A percentile compares a stretch with the other conserved stretches of the same genome.
Evolutionary conservation across 805 yeast genomes (phyloP).

Genomic region (Candida suzukii): DNA sequence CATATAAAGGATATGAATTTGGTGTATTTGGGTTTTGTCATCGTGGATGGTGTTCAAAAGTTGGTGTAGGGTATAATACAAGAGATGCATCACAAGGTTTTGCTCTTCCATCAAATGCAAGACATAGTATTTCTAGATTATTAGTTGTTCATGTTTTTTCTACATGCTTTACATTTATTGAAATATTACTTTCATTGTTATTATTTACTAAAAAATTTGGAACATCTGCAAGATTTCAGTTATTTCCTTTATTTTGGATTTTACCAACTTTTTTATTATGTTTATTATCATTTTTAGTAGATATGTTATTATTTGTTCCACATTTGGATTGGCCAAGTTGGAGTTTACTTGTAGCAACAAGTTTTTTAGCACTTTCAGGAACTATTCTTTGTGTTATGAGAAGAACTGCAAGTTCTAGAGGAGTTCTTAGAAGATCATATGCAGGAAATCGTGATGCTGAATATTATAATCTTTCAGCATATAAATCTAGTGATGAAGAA

Average conservation of each 20-base stretch:
- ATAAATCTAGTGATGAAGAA: constrained; percentile 4
- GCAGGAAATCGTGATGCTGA: constrained; percentile 4
- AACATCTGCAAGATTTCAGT: constrained; percentile 34
- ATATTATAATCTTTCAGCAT: constrained; percentile 9
- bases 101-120: constrained; percentile 51
- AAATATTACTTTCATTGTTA: constrained; percentile 32
- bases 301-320: constrained; percentile 70
- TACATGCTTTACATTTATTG: constrained; percentile 43
- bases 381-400: constrained; percentile 66
- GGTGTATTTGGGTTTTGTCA: constrained; percentile 71
- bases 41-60: constrained; percentile 29
- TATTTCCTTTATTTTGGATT: constrained; percentile 49
- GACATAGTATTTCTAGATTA: constrained; percentile 51
- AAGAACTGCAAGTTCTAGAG: constrained; percentile 51
- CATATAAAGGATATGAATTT: constrained; percentile 41
- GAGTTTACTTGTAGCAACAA: constrained; percentile 66
- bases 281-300: constrained; percentile 73
- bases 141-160: constrained; percentile 65
- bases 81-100: constrained; percentile 29
- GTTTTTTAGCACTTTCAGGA: constrained; percentile 55
- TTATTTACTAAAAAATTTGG: constrained; percentile 29
- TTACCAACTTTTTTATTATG: constrained; percentile 64
- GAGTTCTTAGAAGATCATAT: constrained; percentile 6
- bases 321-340: constrained; percentile 80
- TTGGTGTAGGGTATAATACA: constrained; percentile 36